Conservation (phyloP, 306 rosid species). For the Begonia loranthoides region DNA sequence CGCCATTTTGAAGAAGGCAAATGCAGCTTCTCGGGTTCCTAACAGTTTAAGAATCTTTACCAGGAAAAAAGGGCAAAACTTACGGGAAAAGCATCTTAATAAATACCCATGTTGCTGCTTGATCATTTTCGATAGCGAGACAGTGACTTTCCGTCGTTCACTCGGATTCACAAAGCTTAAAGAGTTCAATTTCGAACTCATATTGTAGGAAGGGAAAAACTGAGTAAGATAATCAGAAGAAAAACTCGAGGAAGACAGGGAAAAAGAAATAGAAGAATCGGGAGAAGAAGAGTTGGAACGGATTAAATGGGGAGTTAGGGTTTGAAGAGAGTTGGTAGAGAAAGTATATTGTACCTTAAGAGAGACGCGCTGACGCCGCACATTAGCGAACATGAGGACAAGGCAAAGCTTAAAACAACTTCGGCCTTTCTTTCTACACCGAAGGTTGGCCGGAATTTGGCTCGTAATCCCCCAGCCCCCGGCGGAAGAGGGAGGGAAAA, state of each 20-base stretch:
- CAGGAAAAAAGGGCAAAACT: slow-evolving; percentile 39
- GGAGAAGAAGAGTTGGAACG: slow-evolving; percentile 7
- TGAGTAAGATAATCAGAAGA: slow-evolving; percentile 34
- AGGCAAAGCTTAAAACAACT: slow-evolving; percentile 1
- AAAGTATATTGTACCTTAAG: slow-evolving; percentile 17
- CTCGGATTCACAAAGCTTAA: slow-evolving; percentile 24
- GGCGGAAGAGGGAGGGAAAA: background rate
- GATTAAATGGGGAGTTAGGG: slow-evolving; percentile 7
- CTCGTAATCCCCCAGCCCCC: background rate
- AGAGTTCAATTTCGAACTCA: slow-evolving; percentile 12
- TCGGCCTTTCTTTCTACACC: slow-evolving; percentile 1
- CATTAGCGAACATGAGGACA: slow-evolving; percentile 37
- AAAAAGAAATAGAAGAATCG: background rate
- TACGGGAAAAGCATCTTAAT: slow-evolving; percentile 33
- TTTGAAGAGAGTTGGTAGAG: slow-evolving; percentile 10
- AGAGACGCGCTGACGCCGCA: slow-evolving; percentile 12
- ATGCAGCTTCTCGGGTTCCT: slow-evolving; percentile 29
- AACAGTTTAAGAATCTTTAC: slow-evolving; percentile 33
- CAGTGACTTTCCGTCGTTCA: slow-evolving; percentile 40
- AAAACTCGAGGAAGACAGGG: background rate
- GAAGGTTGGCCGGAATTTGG: slow-evolving; percentile 1
- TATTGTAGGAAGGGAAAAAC: slow-evolving; percentile 34
- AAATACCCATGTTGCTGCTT: slow-evolving; percentile 24
- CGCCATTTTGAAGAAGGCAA: slow-evolving; percentile 55
- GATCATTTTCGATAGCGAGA: slow-evolving; percentile 40